Conservation (phyloP, 148 eudicot genomes). For the Nyssa sinensis region DNA sequence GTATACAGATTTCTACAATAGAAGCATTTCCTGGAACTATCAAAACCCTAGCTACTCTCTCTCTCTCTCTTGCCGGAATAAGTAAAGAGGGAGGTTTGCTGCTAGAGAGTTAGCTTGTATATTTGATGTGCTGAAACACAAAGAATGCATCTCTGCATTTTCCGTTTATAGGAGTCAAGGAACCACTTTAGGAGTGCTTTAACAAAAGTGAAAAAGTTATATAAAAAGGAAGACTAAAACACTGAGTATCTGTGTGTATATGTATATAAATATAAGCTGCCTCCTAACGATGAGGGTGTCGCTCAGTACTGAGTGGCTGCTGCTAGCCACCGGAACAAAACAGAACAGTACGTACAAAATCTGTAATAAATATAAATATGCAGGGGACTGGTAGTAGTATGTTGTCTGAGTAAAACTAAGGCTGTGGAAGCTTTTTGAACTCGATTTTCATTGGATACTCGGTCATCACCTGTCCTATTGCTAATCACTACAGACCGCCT, state of each 20-base stretch:
- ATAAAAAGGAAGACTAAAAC: background rate
- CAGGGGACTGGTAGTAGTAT: constrained; percentile 16
- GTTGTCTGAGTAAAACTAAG: constrained; percentile 18
- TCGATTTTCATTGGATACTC: constrained; percentile 22
- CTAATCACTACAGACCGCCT: background rate
- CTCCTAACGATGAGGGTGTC: too few species aligned
- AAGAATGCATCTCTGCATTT: constrained; percentile 20
- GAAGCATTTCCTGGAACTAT: background rate
- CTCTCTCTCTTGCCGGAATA: constrained; percentile 2
- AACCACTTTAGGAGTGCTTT: background rate
- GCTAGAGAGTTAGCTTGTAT: background rate
- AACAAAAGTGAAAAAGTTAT: constrained; percentile 12
- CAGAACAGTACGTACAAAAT: background rate
- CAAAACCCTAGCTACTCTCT: background rate
- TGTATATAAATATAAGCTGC: background rate
- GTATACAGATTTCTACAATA: background rate
- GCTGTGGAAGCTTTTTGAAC: constrained; percentile 12
- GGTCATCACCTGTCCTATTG: background rate
- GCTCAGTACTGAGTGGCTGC: too few species aligned
- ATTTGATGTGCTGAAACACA: constrained; percentile 27
- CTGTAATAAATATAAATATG: background rate
- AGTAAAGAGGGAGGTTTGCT: too few species aligned
- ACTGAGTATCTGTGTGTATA: background rate
- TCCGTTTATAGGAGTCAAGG: constrained; percentile 11
- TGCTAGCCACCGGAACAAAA: background rate